Conservation (phyloP, 768 basidiomycete genomes). For the Panaeolus cyanescens region DNA sequence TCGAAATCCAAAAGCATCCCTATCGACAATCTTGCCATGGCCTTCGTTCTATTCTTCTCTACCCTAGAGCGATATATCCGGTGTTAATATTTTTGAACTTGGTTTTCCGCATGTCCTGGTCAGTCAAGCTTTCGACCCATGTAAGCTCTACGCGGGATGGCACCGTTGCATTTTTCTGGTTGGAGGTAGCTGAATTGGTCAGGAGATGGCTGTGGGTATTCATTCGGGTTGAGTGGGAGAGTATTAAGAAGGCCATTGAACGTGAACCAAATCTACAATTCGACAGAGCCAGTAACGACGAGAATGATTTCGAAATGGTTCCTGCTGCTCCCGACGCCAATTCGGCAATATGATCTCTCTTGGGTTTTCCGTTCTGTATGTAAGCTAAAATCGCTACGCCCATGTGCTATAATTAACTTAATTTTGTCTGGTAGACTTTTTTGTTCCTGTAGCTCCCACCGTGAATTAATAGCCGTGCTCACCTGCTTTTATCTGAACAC, state of each 20-base stretch:
- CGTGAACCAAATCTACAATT: conserved; percentile 24
- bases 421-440: not conserved
- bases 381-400: not conserved
- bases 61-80: conserved; percentile 84
- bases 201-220: conserved; percentile 99
- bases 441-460: not conserved
- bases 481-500: not conserved
- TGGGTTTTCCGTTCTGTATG: not conserved
- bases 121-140: conserved; percentile 86
- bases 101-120: conserved; percentile 91
- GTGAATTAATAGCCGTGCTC: not conserved
- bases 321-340: conserved; percentile 27
- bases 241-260: conserved; percentile 57
- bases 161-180: conserved; percentile 81
- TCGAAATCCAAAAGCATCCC: conserved; percentile 23
- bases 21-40: conserved; percentile 57
- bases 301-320: conserved; percentile 43
- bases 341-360: not conserved
- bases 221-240: conserved; percentile 95
- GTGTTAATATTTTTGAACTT: conserved; percentile 82
- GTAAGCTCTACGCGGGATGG: conserved; percentile 79
- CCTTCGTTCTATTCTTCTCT: conserved; percentile 73
- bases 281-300: conserved; percentile 31
- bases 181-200: conserved; percentile 88
- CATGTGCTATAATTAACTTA: not conserved